Evolutionary conservation across 169 alveolate genomes (phyloP), one percentile per base, ranked within the genome.

Genomic region (Plasmodium vivax): DNA sequence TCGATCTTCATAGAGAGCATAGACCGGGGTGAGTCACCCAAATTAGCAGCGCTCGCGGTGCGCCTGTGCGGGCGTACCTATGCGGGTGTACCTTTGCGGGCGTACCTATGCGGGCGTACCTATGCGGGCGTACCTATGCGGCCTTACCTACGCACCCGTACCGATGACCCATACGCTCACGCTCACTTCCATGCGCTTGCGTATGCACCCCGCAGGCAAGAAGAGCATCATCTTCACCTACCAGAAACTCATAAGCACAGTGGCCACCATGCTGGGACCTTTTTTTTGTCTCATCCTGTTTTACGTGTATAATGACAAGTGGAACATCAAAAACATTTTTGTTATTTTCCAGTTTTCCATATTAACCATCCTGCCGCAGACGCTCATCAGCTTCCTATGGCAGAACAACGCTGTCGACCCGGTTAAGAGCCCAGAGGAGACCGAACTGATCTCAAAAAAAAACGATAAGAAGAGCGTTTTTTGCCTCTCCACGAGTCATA

Each of bases 1-100:
- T 85, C 93, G 14, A 85, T 85, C 14, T 85, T 85, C 68, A 85
- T 85, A 85, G 93, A 85, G 43, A 85, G 93, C 79, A 85, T 85
- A 85, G 93, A 85, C 43, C 80, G 71, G 30, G 93, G 93, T 85
- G 41, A 85, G 45, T 23, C 27, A 6, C n/a, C 77, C 23, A 0
- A 2, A 23, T 14, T 3, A 72, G 19, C 43, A 1, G 45, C 2
- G 45, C 19, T 34, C 8, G 7, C 2, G 41, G 19, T 77, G 23
- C 68, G 45, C 45, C n/a, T 32, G 16, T 27, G 45, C 45, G 16
- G 27, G 27, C 27, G 27, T n/a, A 34, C 41, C 41, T 34, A 3
- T n/a, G 7, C 80, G 0, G 14, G 30, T 1, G 12, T 4, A 80
- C 56, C 12, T 7, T n/a, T n/a, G n/a, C n/a, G n/a, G n/a, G n/a